phyloP scores from a whole-genome alignment of 306 rosid genomes.

The Comarum palustre region DNA sequence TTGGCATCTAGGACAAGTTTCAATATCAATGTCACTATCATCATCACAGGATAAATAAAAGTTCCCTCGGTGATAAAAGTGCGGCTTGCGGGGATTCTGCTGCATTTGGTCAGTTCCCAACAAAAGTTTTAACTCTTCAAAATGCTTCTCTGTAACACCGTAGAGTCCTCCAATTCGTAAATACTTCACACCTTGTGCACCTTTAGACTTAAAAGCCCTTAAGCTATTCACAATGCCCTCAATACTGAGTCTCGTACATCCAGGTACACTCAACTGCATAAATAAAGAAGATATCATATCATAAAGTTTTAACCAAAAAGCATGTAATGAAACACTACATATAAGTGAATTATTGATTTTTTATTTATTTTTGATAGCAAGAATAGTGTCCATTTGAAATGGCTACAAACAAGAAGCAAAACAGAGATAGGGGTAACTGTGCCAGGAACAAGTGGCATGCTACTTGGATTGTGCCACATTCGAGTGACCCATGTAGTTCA shows the following conservation, averaged over 20 bases:
- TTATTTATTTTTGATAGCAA: neutral
- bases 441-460: neutral
- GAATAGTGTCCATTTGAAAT: neutral
- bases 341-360: neutral
- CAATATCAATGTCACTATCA: constrained; percentile 66
- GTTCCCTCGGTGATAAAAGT: constrained; percentile 56
- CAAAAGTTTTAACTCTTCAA: constrained; percentile 65
- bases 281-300: constrained; percentile 21
- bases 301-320: constrained; percentile 11
- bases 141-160: constrained; percentile 62
- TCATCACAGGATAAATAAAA: constrained; percentile 67
- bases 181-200: constrained; percentile 59
- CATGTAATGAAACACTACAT: neutral
- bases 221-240: constrained; percentile 66
- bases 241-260: constrained; percentile 79
- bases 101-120: constrained; percentile 52
- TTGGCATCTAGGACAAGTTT: constrained; percentile 77
- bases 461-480: neutral
- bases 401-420: neutral
- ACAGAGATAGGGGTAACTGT: no score
- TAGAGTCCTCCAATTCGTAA: constrained; percentile 83
- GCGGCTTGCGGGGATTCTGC: constrained; percentile 56
- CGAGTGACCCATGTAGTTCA: neutral
- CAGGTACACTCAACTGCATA: constrained; percentile 81
- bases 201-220: constrained; percentile 53